Evolutionary conservation across 768 basidiomycete species (phyloP).

Genomic region (Boletus fagicola): DNA sequence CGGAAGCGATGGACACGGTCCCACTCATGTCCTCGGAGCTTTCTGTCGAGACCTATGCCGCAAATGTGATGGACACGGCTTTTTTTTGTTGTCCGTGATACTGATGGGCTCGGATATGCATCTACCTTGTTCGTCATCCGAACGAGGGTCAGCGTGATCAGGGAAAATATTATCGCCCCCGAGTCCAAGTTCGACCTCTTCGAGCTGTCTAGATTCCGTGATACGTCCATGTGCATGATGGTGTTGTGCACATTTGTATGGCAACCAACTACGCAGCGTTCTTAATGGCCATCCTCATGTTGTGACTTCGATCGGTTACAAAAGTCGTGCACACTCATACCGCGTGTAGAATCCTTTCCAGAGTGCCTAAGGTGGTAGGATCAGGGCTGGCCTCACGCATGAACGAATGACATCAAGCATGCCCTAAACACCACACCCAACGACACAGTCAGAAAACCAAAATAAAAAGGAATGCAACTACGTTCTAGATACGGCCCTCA

Average conservation of each 20-base stretch:
- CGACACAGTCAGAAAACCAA: neutral
- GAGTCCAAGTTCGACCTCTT: neutral
- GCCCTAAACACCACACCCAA: neutral
- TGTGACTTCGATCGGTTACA: neutral
- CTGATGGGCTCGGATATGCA: neutral
- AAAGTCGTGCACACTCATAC: neutral
- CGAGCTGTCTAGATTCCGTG: neutral
- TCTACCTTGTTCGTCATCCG: neutral
- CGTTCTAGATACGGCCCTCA: slow-evolving; percentile 4
- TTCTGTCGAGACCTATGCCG: neutral
- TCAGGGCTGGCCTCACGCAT: neutral
- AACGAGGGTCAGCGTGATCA: neutral
- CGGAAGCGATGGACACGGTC: neutral
- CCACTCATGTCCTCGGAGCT: neutral
- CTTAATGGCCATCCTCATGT: neutral
- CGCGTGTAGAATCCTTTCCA: neutral
- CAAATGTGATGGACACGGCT: neutral
- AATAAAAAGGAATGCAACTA: neutral
- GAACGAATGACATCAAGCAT: neutral
- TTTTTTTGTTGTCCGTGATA: neutral
- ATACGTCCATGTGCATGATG: neutral
- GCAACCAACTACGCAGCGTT: neutral
- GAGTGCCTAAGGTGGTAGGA: no score
- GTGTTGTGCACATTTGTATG: neutral
- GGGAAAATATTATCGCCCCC: no score